These are phyloP conservation scores for Metarhizium rileyi DNA, from an alignment of 2,329 filamentous ascomycete species.

Conservation along the genomic window DNA sequence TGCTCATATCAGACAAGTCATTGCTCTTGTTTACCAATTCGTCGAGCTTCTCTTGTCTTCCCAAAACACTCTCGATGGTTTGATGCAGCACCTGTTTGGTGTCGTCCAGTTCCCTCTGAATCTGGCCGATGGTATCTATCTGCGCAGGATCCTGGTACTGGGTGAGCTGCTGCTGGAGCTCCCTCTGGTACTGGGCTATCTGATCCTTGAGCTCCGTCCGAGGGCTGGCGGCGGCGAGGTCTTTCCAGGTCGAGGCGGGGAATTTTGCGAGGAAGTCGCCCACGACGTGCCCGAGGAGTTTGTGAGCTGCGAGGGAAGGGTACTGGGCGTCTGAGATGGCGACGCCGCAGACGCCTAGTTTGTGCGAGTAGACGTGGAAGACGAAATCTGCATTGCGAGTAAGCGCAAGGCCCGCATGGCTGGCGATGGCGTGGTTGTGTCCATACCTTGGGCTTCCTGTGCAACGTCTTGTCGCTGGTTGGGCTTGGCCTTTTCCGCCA, in stretches of 20 bases:
- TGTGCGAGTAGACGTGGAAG: constrained; percentile 69
- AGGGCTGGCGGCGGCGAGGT: constrained; percentile 40
- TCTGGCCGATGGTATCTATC: constrained; percentile 88
- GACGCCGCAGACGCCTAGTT: constrained; percentile 65
- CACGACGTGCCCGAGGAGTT: constrained; percentile 74
- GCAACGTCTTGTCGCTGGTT: constrained; percentile 74
- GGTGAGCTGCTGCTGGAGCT: constrained; percentile 34
- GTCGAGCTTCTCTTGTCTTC: constrained; percentile 95
- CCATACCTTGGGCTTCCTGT: constrained; percentile 56
- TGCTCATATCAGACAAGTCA: constrained; percentile 80
- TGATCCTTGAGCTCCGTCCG: constrained; percentile 56
- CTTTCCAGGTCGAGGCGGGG: constrained; percentile 59
- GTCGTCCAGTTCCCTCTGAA: constrained; percentile 93
- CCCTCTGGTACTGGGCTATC: constrained; percentile 22
- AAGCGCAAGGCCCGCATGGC: neutral
- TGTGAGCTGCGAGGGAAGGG: constrained; percentile 70
- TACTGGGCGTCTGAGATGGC: constrained; percentile 71
- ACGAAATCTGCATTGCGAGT: constrained; percentile 44
- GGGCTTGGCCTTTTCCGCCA: constrained; percentile 75
- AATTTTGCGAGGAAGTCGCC: constrained; percentile 78
- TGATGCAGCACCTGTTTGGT: constrained; percentile 97
- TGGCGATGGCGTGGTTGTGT: neutral
- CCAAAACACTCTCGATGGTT: constrained; percentile 79
- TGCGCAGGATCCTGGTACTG: constrained; percentile 79
- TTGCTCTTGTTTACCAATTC: constrained; percentile 89